Percentiles rank a stretch among this genome's conserved stretches.
Evolutionary conservation across 2,329 filamentous ascomycete genomes (phyloP).

Genomic region (Ophiocordyceps camponoti-leonardi): DNA sequence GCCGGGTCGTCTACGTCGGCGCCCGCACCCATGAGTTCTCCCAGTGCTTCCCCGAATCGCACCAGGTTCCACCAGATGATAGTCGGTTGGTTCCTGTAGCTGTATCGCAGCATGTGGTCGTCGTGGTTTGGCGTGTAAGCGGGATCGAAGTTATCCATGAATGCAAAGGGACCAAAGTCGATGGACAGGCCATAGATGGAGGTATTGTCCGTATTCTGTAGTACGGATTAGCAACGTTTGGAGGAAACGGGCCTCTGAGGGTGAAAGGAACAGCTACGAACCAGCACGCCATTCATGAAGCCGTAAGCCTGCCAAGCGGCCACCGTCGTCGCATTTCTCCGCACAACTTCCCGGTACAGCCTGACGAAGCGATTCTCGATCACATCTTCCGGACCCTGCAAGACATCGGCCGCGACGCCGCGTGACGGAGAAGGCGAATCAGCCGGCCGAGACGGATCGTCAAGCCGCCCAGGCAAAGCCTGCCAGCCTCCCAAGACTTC

Average conservation of each 20-base stretch:
- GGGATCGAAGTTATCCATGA: constrained; percentile 93
- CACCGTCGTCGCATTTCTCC: constrained; percentile 73
- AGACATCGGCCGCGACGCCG: constrained; percentile 34
- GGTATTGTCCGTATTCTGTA: constrained; percentile 82
- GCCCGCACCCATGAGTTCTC: constrained; percentile 73
- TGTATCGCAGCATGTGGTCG: constrained; percentile 72
- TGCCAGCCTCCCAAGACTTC: constrained; percentile 82
- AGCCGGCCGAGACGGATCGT: constrained; percentile 29
- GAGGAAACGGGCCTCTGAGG: neutral
- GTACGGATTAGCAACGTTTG: constrained; percentile 5
- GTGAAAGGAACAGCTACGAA: constrained; percentile 2
- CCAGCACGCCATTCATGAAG: constrained; percentile 94
- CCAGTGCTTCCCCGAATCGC: constrained; percentile 72
- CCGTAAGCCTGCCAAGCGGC: constrained; percentile 94
- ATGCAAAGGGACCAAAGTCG: constrained; percentile 93
- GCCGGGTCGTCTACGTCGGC: constrained; percentile 49
- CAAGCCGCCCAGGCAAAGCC: constrained; percentile 47
- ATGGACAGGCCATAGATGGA: constrained; percentile 77
- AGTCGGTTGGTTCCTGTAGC: constrained; percentile 83
- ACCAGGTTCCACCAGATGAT: constrained; percentile 99
- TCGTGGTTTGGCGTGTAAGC: constrained; percentile 94
- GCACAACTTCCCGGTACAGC: constrained; percentile 72
- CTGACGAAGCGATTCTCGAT: constrained; percentile 77
- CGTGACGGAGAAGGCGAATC: constrained; percentile 25
- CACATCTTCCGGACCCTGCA: constrained; percentile 49